Evolutionary conservation across 179 eudicot species (phyloP), one percentile per base, ranked within the genome.

Genomic region (Camellia oleifera): DNA sequence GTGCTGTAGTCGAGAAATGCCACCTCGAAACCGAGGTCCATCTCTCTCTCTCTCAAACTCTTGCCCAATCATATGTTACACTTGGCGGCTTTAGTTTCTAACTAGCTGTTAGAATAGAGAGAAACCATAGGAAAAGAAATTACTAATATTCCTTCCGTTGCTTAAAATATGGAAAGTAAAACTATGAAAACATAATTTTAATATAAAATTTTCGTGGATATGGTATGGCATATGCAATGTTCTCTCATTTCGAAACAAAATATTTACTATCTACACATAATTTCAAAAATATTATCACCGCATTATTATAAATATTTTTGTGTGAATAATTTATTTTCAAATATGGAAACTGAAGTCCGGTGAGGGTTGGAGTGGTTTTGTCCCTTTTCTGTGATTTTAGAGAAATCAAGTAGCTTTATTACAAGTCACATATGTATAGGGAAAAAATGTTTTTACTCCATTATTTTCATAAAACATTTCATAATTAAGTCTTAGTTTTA

Each of bases 21-120:
- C 83, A 86, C 9, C 97, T 97, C 65, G 90, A 97, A 84, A 77
- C 89, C 15, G 93, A 97, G 97, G 99, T 20, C 5, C 77, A 3
- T 9, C n/a, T 58, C 40, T 50, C 50, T 48, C 50, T 65, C 70
- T 50, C 52, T 57, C 50, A 79, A 17, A 61, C 76, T 58, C 26
- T 69, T 3, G 2, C 58, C 7, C 65, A 60, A 15, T 7, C 0
- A n/a, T 17, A n/a, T 5, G 46, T 10, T 26, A n/a, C n/a, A 2
- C 11, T 7, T 5, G 9, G 4, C 11, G 0, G 4, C 2, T 48
- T 72, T 72, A 53, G 13, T 23, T 46, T 70, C 74, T n/a, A n/a
- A 3, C 23, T 46, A 44, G 23, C 50, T 44, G 52, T 44, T 40
- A 42, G 72, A 23, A 10, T 44, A 45, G 7, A 0, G 52, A 69